Percentiles rank a stretch among this genome's conserved stretches.
phyloP scores from a whole-genome alignment of 495 filamentous ascomycete species.

The Neurospora tetrasperma region DNA sequence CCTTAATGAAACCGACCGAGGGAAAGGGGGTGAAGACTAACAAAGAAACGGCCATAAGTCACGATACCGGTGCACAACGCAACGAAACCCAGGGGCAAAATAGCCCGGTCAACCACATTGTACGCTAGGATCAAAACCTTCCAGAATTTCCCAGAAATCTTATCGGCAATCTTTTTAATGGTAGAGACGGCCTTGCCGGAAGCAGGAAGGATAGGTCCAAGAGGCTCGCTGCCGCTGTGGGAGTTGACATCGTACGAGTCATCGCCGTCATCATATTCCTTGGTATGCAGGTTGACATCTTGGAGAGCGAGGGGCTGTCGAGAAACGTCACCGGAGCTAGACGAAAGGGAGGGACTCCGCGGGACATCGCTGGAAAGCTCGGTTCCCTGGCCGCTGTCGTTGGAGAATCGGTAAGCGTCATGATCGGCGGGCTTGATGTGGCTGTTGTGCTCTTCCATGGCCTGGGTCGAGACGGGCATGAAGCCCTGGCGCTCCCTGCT shows the following conservation, averaged over 20 bases:
- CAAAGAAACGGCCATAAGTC: conserved; percentile 42
- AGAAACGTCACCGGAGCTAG: conserved; percentile 36
- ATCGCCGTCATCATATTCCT: conserved; percentile 39
- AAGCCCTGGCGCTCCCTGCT: conserved; percentile 41
- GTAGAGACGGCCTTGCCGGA: conserved; percentile 15
- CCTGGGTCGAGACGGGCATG: conserved; percentile 58
- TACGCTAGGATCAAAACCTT: conserved; percentile 31
- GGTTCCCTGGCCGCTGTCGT: conserved; percentile 85
- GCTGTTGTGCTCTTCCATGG: conserved; percentile 51
- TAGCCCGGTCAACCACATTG: conserved; percentile 36
- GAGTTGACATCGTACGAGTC: conserved; percentile 24
- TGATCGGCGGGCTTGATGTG: conserved; percentile 28
- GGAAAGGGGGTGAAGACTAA: conserved; percentile 31
- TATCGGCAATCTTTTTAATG: conserved; percentile 21
- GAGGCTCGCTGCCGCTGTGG: conserved; percentile 7
- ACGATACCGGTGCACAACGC: conserved; percentile 53
- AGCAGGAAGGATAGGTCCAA: conserved; percentile 12
- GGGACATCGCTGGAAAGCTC: conserved; percentile 61
- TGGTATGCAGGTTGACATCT: conserved; percentile 26
- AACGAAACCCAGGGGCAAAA: conserved; percentile 42
- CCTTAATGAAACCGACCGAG: not conserved
- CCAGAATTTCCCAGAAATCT: conserved; percentile 35
- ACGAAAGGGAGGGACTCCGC: conserved; percentile 51
- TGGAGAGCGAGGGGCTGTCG: conserved; percentile 38
- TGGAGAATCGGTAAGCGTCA: conserved; percentile 53